phyloP scores from a whole-genome alignment of 768 basidiomycete species.

The Crepidotus variabilis region DNA sequence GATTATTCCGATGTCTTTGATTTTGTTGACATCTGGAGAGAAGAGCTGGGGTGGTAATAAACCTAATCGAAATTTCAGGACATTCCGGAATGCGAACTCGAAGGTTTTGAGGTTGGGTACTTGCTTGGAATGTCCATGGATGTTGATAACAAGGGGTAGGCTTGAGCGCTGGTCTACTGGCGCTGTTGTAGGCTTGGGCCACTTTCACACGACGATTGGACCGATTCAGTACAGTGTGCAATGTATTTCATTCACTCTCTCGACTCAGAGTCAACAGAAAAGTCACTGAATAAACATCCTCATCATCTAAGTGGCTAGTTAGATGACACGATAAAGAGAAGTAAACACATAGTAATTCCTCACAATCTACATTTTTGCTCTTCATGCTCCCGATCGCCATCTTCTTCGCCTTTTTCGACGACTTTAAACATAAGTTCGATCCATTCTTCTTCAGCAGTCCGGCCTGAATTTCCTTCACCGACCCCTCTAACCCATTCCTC shows the following conservation, averaged over 20 bases:
- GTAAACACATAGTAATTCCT: background rate
- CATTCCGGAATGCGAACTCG: conserved; percentile 17
- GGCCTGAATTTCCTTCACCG: conserved; percentile 42
- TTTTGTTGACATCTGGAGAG: conserved; percentile 23
- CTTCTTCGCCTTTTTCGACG: conserved; percentile 24
- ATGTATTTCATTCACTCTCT: too few species aligned
- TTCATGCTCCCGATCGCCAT: conserved; percentile 6
- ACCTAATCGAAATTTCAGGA: background rate
- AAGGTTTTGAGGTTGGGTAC: background rate
- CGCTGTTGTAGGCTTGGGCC: too few species aligned
- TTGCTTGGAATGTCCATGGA: background rate
- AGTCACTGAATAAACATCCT: too few species aligned
- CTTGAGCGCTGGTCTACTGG: too few species aligned
- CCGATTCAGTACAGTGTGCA: too few species aligned
- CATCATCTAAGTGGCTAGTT: too few species aligned
- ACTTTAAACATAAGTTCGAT: conserved; percentile 38
- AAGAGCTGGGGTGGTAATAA: background rate
- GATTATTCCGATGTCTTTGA: conserved; percentile 62
- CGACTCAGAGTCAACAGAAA: too few species aligned
- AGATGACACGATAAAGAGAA: too few species aligned
- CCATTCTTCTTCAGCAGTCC: conserved; percentile 51
- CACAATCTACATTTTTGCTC: background rate
- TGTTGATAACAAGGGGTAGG: conserved; percentile 27
- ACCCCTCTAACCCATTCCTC: conserved; percentile 59
- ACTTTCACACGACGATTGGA: too few species aligned